Evolutionary conservation across 164 flowering plant genomes (phyloP), one percentile per base, ranked within the genome.

Genomic region (Kalanchoe fedtschenkoi): DNA sequence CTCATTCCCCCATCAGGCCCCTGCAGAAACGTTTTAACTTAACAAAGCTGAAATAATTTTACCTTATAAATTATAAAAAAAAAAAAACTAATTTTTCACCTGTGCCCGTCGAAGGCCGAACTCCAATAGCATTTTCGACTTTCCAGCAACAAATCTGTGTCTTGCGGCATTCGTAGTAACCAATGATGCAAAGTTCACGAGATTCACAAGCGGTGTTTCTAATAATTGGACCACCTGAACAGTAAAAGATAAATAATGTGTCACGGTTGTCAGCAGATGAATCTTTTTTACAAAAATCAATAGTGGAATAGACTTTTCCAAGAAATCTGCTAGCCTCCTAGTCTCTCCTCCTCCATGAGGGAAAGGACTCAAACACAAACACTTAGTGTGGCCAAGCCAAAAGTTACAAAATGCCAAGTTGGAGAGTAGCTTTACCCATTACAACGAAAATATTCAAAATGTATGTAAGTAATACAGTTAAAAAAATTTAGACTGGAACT

Each of bases 131-230:
- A 70, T 37, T 74, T 95, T 91, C 62, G 87, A 77, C 69, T 89
- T 86, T 62, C 99, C 99, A 55, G 95, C 97, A 75, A 95, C 97
- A 77, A 84, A 81, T 15, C 96, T 86, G 65, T 95, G 99, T 70
- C 99, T 91, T 61, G 97, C 97, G 64, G 99, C 97, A 87, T 95
- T 91, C 60, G 99, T 95, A 37, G 99, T 79, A 37, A 91, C 97
- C 66, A 95, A 70, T 51, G 99, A 95, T 60, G 96, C 93, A 81
- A 78, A 95, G 65, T 95, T 95, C 54, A 91, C 64, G 66, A 95
- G 88, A 77, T 89, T 95, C 58, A 91, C 77, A 75, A 87, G 82
- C 26, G 96, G 88, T 61, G 96, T 95, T 82, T 95, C 99, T 63
- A 91, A 78, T 62, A 95, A 72, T 75, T 86, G 96, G 72, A 81